Evolutionary conservation across 176 grass and related monocot genomes (phyloP).

Genomic region (Carex parvula): DNA sequence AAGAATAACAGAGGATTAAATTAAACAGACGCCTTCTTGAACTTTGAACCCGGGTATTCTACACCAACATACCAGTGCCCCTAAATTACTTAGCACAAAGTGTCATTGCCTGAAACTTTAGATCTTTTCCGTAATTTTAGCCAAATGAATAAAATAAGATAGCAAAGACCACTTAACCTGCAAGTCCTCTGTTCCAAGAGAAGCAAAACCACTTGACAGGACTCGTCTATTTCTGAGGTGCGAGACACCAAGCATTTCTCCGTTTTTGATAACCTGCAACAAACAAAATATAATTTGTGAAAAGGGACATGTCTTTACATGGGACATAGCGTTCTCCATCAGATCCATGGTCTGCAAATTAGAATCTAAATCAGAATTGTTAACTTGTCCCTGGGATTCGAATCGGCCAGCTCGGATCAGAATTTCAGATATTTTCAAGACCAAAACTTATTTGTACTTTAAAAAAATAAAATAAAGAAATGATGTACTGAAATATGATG

Average conservation of each 20-base stretch:
- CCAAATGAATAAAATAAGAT: neutral
- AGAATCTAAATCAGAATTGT: neutral
- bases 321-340: neutral
- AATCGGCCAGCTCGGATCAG: neutral
- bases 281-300: slow-evolving; percentile 10
- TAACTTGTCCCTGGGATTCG: neutral
- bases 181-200: slow-evolving; percentile 82
- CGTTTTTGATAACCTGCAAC: slow-evolving; percentile 95
- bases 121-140: neutral
- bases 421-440: neutral
- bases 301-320: neutral
- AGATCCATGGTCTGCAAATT: neutral
- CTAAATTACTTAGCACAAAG: neutral
- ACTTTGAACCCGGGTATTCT: neutral
- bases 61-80: neutral
- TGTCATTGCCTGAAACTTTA: no score
- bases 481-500: neutral
- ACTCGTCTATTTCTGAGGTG: slow-evolving; percentile 95
- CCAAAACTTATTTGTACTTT: neutral
- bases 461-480: neutral
- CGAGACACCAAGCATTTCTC: slow-evolving; percentile 98
- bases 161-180: slow-evolving; percentile 42
- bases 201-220: slow-evolving; percentile 90
- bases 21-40: neutral
- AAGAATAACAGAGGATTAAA: slow-evolving; percentile 27